Base-by-base conservation (phyloP, 768 basidiomycete species). In the Mycena galopus region DNA sequence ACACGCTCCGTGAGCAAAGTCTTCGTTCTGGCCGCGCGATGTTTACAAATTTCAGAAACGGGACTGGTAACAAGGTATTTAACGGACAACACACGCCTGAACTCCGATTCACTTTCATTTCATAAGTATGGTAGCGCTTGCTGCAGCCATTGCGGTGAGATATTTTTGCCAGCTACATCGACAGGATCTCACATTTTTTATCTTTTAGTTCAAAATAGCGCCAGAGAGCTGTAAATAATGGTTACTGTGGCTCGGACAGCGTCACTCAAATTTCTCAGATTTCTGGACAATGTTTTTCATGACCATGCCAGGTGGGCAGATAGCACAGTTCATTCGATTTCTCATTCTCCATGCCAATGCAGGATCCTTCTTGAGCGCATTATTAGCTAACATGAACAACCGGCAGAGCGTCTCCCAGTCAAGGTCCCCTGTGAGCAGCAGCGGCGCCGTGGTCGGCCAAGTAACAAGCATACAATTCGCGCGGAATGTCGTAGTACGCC, bases 121-220 rank as follows among this genome's bases (percentile, higher is more conserved):
- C n/a, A n/a, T n/a, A n/a, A 73, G 73, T 67, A 39, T 74, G 12
- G 73, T 74, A 9, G 68, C 73, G 29, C n/a, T 74, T 14, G 73
- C 12, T 10, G 69, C 69, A 25, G 73, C 73, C n/a, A 67, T 70
- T 35, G n/a, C 73, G 47, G 73, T 71, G 51, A 25, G 65, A 55
- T 62, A 10, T 10, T 8, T 61, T 11, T 23, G 11, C 27, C 25
- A 9, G 3, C 9, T 23, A 27, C 32, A n/a, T 32, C 4, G 33
- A n/a, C 11, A 19, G 3, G 23, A 25, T 37, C 19, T 51, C 56
- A 39, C 5, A 63, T n/a, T n/a, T n/a, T 11, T 50, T 58, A 37
- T 6, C 27, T 60, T 53, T 21, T 30, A 74, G 73, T 74, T 67
- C 69, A 57, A 32, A 67, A 35, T 67, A n/a, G 73, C 73, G 17